Evolutionary conservation across 768 basidiomycete species (phyloP), one percentile per base, ranked within the genome.

Genomic region (Cystobasidium onofrii): DNA sequence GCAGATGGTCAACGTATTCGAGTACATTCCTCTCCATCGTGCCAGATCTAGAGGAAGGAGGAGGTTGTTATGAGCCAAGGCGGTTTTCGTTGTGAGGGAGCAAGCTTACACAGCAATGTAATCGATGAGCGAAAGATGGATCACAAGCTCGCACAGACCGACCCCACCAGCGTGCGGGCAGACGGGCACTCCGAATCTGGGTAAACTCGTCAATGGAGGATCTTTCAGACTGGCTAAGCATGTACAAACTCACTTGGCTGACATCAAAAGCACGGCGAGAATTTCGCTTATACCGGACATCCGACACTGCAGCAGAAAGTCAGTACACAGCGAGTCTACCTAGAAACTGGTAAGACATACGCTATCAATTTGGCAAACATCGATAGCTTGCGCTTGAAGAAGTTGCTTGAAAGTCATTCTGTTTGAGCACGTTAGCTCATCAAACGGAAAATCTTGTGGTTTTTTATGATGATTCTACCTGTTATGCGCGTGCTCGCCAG

Each of bases 391-490:
- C 27, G 83, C 81, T 65, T 92, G 91, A 15, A 97, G 84, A 7
- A 96, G 84, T 80, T 95, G 94, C 83, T 95, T 95, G 86, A 95
- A 95, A n/a, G 90, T 85, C 85, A 94, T 91, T 63, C 90, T 64
- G 70, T 20, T 39, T 20, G 34, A 55, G 31, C 17, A 27, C 27
- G 20, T 46, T 23, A 64, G 63, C 33, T 64, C 36, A 27, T n/a
- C n/a, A n/a, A n/a, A n/a, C n/a, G n/a, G n/a, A n/a, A n/a, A n/a
- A n/a, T n/a, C n/a, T n/a, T n/a, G n/a, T n/a, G n/a, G n/a, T n/a
- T n/a, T n/a, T n/a, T n/a, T n/a, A n/a, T n/a, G n/a, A n/a, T n/a
- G n/a, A n/a, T n/a, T n/a, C 74, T 52, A 79, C 77, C 81, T 86
- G 81, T 95, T 95, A 80, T 96, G 92, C 0, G 90, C 92, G 77